Conservation (phyloP, 148 eudicot species). For the Vaccinium corymbosum region DNA sequence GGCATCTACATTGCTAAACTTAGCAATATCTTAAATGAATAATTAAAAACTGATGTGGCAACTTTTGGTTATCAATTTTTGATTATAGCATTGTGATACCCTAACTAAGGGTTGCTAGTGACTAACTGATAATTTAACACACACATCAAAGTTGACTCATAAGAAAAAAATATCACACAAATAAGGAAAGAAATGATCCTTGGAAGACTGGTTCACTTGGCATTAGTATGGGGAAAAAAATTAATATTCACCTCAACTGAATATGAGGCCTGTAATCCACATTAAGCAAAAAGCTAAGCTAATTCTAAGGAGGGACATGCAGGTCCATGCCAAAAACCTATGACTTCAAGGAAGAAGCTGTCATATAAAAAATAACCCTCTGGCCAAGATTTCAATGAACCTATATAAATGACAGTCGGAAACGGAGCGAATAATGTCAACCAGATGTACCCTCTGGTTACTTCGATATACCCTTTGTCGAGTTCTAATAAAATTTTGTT, state of each 20-base stretch:
- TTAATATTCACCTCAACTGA: background rate
- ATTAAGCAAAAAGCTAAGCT: background rate
- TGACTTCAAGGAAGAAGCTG: background rate
- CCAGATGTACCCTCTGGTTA: too few species aligned
- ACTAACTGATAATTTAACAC: background rate
- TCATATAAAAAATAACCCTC: background rate
- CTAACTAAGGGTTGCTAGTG: too few species aligned
- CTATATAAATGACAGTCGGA: background rate
- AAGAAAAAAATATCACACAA: background rate
- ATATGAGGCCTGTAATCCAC: background rate
- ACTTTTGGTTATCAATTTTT: too few species aligned
- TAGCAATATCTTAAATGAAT: too few species aligned
- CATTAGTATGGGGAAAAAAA: background rate
- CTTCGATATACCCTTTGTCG: too few species aligned
- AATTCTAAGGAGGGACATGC: background rate
- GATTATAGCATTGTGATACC: too few species aligned
- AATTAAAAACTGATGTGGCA: too few species aligned
- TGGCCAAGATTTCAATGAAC: background rate
- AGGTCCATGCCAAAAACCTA: background rate
- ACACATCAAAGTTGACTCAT: background rate
- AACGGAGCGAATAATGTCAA: background rate
- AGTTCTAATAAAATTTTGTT: too few species aligned
- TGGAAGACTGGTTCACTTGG: background rate
- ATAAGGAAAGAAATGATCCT: conserved; percentile 2
- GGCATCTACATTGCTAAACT: too few species aligned